Conservation (phyloP, 1,284 basidiomycete genomes). For the Puccinia sorghi region DNA sequence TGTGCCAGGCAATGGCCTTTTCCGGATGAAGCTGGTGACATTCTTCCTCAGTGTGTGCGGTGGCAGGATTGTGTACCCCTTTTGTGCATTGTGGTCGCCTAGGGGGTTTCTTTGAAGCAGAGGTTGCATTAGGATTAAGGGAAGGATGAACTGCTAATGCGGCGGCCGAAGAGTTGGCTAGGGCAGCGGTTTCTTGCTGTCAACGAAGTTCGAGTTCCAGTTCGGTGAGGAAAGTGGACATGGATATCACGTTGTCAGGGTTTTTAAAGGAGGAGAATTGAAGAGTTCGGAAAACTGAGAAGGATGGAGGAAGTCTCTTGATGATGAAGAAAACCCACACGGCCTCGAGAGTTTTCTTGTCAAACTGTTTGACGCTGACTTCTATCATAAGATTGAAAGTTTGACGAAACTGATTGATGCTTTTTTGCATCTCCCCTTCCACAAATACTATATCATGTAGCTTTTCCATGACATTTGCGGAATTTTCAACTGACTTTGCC, state of each 20-base stretch:
- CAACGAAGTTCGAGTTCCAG: background rate
- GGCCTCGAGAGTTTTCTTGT: background rate
- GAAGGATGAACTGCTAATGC: too few species aligned
- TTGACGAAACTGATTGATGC: background rate
- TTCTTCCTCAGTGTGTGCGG: background rate
- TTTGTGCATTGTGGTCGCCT: background rate
- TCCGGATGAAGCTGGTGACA: constrained; percentile 1
- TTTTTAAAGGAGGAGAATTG: background rate
- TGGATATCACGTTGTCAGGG: background rate
- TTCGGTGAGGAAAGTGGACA: background rate
- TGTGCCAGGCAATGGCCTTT: background rate
- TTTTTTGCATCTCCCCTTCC: background rate
- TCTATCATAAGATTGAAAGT: background rate
- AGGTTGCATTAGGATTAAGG: too few species aligned
- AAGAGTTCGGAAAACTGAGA: background rate
- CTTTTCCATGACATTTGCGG: background rate
- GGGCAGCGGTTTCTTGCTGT: background rate
- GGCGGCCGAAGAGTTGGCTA: too few species aligned
- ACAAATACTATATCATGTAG: background rate
- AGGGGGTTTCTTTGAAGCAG: too few species aligned
- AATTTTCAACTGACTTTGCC: background rate
- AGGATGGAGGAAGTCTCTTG: background rate
- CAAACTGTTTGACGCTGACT: constrained; percentile 5
- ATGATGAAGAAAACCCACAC: background rate
- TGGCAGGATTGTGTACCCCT: background rate